Conservation (phyloP, 2,329 filamentous ascomycete species). For the Cladosporium halotolerans region DNA sequence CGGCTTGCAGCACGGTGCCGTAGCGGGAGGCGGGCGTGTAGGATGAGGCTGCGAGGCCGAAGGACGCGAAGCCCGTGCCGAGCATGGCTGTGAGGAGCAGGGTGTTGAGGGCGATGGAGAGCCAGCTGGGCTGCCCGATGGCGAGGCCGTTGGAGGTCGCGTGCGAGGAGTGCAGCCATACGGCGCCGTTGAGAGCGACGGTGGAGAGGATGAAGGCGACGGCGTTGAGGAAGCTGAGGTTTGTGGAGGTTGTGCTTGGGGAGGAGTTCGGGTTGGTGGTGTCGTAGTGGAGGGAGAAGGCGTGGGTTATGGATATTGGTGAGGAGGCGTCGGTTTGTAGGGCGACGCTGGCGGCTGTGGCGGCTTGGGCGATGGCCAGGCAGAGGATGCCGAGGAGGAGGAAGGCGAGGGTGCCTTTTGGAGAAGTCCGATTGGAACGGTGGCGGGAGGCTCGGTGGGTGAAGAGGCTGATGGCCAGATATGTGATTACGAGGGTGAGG, state of each 20-base stretch:
- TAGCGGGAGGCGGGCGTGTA: background rate
- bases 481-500: background rate
- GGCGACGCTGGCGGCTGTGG: background rate
- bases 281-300: background rate
- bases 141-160: constrained; percentile 3
- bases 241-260: background rate
- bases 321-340: background rate
- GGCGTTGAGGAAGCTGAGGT: constrained; percentile 8
- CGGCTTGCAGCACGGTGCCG: background rate
- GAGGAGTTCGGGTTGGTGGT: background rate
- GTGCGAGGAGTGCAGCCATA: constrained; percentile 10
- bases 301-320: background rate
- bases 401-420: constrained; percentile 7
- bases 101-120: background rate
- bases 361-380: constrained; percentile 6
- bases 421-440: background rate
- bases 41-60: constrained; percentile 5
- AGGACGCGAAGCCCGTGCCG: constrained; percentile 5
- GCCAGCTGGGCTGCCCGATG: background rate
- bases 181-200: constrained; percentile 8
- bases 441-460: background rate
- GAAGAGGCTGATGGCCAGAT: background rate
- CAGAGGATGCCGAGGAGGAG: constrained; percentile 4
- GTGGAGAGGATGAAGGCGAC: constrained; percentile 11
- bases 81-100: constrained; percentile 3